These are phyloP conservation scores for Ajuga reptans DNA, from an alignment of 305 asterid species.

Conservation along the genomic window DNA sequence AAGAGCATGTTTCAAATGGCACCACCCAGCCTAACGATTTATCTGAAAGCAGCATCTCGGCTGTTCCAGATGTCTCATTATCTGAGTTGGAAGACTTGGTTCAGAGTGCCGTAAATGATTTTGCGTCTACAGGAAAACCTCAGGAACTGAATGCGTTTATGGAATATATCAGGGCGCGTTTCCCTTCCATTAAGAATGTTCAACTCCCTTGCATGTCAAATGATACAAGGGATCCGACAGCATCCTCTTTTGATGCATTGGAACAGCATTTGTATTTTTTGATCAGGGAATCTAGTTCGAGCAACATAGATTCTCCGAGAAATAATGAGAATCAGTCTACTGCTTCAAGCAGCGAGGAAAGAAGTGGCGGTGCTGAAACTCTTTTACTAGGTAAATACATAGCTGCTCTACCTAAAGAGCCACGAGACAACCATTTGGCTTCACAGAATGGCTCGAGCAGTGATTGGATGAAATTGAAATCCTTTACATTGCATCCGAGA, in stretches of 20 bases:
- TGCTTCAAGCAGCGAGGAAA: slow-evolving; percentile 26
- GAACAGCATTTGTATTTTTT: slow-evolving; percentile 55
- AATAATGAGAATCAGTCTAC: slow-evolving; percentile 25
- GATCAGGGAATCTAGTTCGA: slow-evolving; percentile 36
- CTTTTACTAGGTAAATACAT: slow-evolving; percentile 76
- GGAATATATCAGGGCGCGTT: slow-evolving; percentile 48
- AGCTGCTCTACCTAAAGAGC: slow-evolving; percentile 60
- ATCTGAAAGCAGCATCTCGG: slow-evolving; percentile 27
- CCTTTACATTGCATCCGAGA: slow-evolving; percentile 26
- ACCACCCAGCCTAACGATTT: slow-evolving; percentile 24
- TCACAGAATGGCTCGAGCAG: slow-evolving; percentile 39
- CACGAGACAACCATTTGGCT: slow-evolving; percentile 47
- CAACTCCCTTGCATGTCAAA: slow-evolving; percentile 34
- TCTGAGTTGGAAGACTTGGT: slow-evolving; percentile 46
- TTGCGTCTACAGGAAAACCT: slow-evolving; percentile 55
- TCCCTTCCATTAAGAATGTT: slow-evolving; percentile 54
- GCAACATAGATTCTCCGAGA: slow-evolving; percentile 22
- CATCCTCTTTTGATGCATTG: slow-evolving; percentile 44
- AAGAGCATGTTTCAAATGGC: slow-evolving; percentile 40
- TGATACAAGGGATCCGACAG: slow-evolving; percentile 28
- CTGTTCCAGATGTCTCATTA: slow-evolving; percentile 35
- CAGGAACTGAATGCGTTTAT: slow-evolving; percentile 53
- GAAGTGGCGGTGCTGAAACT: slow-evolving; percentile 30
- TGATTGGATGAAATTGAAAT: slow-evolving; percentile 31
- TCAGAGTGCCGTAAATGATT: slow-evolving; percentile 59